These are phyloP conservation scores for Hanseniaspora uvarum DNA, from an alignment of 1,139 yeast genomes.

Conservation along the genomic window DNA sequence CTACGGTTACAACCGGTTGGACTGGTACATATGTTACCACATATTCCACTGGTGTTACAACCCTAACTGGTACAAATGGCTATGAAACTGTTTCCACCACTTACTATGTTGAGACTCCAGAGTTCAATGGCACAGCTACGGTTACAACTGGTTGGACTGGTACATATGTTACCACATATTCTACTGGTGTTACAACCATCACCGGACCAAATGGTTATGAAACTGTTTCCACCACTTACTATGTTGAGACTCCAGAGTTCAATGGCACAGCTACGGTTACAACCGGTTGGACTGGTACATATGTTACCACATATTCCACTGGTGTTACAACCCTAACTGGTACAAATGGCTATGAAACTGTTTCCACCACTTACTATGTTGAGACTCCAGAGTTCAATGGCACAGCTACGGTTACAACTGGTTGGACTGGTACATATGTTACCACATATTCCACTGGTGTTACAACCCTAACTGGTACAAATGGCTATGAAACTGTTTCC, in stretches of 20 bases:
- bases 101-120: slow-evolving; percentile 22
- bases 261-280: slow-evolving; percentile 2
- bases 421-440: too few relatives aligned
- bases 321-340: slow-evolving; percentile 17
- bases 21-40: slow-evolving; percentile 18
- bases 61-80: slow-evolving; percentile 19
- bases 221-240: slow-evolving; percentile 21
- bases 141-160: slow-evolving; percentile 29
- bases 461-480: too few relatives aligned
- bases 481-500: too few relatives aligned
- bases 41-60: slow-evolving; percentile 17
- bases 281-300: slow-evolving; percentile 17
- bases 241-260: slow-evolving; percentile 22
- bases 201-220: slow-evolving; percentile 19
- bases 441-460: too few relatives aligned
- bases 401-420: too few relatives aligned
- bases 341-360: slow-evolving; percentile 16
- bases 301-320: slow-evolving; percentile 19
- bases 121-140: slow-evolving; percentile 14
- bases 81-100: slow-evolving; percentile 16
- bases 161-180: slow-evolving; percentile 22
- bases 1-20: slow-evolving; percentile 14
- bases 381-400: too few relatives aligned
- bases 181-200: slow-evolving; percentile 19
- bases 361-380: too few relatives aligned